A percentile compares a stretch with the other conserved stretches of the same genome.
These are phyloP conservation scores for Sclerotiophoma versabilis DNA, from an alignment of 2,329 filamentous ascomycete species.

Conservation along the genomic window DNA sequence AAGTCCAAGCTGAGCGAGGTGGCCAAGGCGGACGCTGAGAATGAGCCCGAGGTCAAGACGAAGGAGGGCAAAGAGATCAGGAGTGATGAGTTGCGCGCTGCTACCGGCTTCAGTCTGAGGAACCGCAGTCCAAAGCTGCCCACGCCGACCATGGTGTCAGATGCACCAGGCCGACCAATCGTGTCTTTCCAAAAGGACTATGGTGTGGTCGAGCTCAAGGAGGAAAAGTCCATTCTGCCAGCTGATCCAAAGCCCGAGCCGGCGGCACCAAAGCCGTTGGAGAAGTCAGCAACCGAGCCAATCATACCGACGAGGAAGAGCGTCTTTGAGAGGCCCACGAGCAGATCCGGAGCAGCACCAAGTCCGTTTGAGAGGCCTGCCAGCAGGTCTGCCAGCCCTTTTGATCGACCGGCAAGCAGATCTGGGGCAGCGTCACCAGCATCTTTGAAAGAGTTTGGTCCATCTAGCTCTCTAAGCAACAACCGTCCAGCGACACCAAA, in stretches of 20 bases:
- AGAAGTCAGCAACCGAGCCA: slow-evolving; percentile 52
- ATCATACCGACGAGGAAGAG: slow-evolving; percentile 60
- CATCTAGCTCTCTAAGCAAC: slow-evolving; percentile 27
- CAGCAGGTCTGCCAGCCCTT: slow-evolving; percentile 8
- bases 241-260: slow-evolving; percentile 9
- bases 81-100: slow-evolving; percentile 84
- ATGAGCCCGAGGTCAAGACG: slow-evolving; percentile 56
- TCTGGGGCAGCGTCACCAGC: slow-evolving; percentile 4
- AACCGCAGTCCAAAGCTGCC: slow-evolving; percentile 88
- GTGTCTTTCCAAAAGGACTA: slow-evolving; percentile 94
- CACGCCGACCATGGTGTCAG: slow-evolving; percentile 88
- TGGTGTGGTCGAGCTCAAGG: slow-evolving; percentile 76
- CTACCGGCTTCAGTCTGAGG: slow-evolving; percentile 86
- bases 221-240: slow-evolving; percentile 43
- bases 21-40: slow-evolving; percentile 38
- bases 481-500: slow-evolving; percentile 40
- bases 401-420: slow-evolving; percentile 5
- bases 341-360: neutral
- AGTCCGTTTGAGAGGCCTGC: slow-evolving; percentile 5
- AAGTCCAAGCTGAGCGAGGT: slow-evolving; percentile 43
- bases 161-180: slow-evolving; percentile 88
- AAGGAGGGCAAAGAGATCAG: slow-evolving; percentile 85
- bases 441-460: slow-evolving; percentile 5
- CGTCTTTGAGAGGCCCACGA: neutral
- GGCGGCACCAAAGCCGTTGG: slow-evolving; percentile 31